Percentiles rank a stretch among this genome's conserved stretches.
These are phyloP conservation scores for Trypanosoma grayi DNA, from an alignment of 208 protist genomes.

Conservation along the genomic window DNA sequence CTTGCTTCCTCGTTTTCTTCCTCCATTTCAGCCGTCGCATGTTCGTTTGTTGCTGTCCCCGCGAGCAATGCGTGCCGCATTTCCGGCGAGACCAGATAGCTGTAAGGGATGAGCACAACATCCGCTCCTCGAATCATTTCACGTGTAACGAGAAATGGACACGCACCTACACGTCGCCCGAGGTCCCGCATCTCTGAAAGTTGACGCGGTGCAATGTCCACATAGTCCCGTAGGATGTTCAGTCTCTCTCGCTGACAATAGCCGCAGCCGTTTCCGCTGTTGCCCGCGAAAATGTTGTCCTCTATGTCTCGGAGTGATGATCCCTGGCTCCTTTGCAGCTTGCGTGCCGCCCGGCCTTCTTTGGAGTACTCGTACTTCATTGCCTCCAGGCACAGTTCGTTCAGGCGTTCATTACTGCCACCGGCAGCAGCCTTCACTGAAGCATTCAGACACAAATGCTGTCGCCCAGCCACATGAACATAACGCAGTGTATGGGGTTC, in stretches of 20 bases:
- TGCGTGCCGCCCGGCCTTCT: constrained; percentile 38
- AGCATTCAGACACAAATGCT: constrained; percentile 91
- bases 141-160: constrained; percentile 75
- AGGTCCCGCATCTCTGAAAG: constrained; percentile 53
- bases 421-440: constrained; percentile 35
- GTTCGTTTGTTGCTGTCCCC: constrained; percentile 49
- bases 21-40: not conserved
- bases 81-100: constrained; percentile 65
- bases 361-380: constrained; percentile 65
- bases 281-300: not conserved
- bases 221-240: constrained; percentile 29
- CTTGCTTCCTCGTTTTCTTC: not conserved
- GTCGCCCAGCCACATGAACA: constrained; percentile 89
- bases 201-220: constrained; percentile 17
- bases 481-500: constrained; percentile 35
- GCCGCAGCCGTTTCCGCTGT: constrained; percentile 17
- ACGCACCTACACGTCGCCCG: constrained; percentile 57
- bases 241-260: constrained; percentile 23
- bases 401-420: constrained; percentile 58
- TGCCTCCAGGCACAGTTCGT: constrained; percentile 92
- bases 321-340: not conserved
- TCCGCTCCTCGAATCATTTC: constrained; percentile 65
- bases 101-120: constrained; percentile 82
- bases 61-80: constrained; percentile 67
- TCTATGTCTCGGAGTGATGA: constrained; percentile 19